Conservation (phyloP, 1,139 yeast genomes). For the Blastobotrys aristatus region DNA sequence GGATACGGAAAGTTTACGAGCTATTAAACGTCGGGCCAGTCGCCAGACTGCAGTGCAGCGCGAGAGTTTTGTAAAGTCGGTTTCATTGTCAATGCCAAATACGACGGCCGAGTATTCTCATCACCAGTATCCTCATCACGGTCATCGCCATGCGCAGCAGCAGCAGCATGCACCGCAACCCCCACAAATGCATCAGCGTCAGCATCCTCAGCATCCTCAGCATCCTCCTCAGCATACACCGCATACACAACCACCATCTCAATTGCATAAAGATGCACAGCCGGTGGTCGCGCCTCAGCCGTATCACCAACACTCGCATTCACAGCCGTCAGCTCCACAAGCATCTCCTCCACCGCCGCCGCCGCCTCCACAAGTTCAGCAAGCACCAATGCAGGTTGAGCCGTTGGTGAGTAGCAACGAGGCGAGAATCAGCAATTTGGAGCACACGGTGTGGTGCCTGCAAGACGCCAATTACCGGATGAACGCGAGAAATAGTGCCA, state of each 20-base stretch:
- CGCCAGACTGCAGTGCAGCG: conserved; percentile 33
- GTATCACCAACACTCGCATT: conserved; percentile 9
- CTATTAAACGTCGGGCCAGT: conserved; percentile 60
- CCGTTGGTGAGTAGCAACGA: conserved; percentile 10
- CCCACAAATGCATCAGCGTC: conserved; percentile 11
- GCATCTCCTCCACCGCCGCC: conserved; percentile 11
- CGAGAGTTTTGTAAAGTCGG: conserved; percentile 30
- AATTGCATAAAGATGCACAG: conserved; percentile 7
- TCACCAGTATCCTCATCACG: conserved; percentile 1
- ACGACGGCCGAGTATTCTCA: conserved; percentile 19
- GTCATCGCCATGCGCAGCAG: background rate
- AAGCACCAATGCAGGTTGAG: background rate
- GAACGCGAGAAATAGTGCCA: conserved; percentile 15
- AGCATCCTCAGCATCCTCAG: conserved; percentile 7
- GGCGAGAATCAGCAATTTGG: conserved; percentile 18
- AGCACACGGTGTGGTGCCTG: conserved; percentile 22
- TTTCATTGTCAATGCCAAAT: conserved; percentile 28
- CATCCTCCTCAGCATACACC: conserved; percentile 7
- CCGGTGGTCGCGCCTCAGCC: conserved; percentile 9
- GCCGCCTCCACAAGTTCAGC: conserved; percentile 8
- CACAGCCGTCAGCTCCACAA: conserved; percentile 9
- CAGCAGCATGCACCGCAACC: background rate
- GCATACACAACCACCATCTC: conserved; percentile 5
- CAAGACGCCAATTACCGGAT: conserved; percentile 21
- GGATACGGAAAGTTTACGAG: conserved; percentile 58